Base-by-base conservation (phyloP, 1,284 basidiomycete genomes). In the Moesziomyces parantarcticus region DNA sequence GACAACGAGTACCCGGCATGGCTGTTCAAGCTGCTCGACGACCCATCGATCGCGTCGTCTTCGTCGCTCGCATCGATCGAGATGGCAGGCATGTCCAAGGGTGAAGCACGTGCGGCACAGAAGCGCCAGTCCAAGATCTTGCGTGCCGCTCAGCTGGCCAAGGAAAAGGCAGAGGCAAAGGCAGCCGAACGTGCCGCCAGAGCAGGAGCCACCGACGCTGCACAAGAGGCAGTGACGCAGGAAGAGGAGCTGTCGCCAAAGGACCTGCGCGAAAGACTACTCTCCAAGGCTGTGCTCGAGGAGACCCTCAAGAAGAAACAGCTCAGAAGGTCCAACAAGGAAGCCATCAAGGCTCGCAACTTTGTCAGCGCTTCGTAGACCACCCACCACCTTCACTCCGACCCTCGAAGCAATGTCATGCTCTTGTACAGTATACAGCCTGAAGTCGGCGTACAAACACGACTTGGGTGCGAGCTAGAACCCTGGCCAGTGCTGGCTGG, bases 1-100 rank as follows among this genome's bases (percentile, higher is more conserved):
- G 94, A 97, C 84, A 89, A 92, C 40, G 89, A 91, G 77, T 97
- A 97, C 84, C 94, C 94, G 1, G 83, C 88, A 5, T 97, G 94
- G 94, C 84, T 97, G 45, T 97, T 94, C 93, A 90, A 87, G 22
- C 83, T 94, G 44, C 85, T 93, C 10, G 83, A 81, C 29, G 78
- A 79, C 42, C 70, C 78, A 1, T 68, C 71, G 7, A 70, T 75
- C 43, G 58, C 64, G 3, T 65, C 70, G 13, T 58, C 61, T 13
- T 77, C 77, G 9, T 70, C 77, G 14, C 63, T 80, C 13, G 62
- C 71, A 10, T 73, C 72, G 18, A 72, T 77, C 39, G 78, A 77
- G 41, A 75, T 76, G 47, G 79, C 76, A 1, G 77, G 77, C 26
- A 76, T 81, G 76, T 77, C 75, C 3, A 81, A 81, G 34, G 80